Conservation (phyloP, 805 yeast species). For the Priceomyces haplophilus region DNA sequence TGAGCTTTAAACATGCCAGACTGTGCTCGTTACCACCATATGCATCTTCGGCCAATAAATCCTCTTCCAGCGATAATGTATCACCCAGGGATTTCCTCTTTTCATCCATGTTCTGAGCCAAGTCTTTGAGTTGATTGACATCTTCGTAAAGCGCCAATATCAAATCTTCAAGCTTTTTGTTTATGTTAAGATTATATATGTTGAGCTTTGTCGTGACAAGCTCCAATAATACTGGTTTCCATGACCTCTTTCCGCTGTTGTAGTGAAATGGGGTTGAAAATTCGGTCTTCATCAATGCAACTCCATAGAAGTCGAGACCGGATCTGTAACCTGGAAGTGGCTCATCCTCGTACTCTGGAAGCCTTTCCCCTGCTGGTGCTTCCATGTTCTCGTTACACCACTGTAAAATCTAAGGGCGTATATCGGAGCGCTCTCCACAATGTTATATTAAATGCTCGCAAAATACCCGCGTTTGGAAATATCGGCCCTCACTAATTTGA, state of each 20-base stretch:
- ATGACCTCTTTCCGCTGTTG: constrained; percentile 21
- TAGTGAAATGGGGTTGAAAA: constrained; percentile 36
- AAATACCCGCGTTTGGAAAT: no score
- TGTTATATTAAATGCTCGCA: no score
- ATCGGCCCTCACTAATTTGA: no score
- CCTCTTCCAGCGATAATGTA: constrained; percentile 6
- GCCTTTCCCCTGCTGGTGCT: neutral
- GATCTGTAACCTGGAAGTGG: constrained; percentile 30
- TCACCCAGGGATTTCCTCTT: constrained; percentile 2
- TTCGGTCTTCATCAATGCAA: constrained; percentile 33
- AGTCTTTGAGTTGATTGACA: constrained; percentile 22
- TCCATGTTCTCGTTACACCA: neutral
- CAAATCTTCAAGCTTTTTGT: constrained; percentile 17
- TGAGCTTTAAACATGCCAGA: constrained; percentile 4
- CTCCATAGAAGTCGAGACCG: constrained; percentile 31
- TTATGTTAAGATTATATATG: constrained; percentile 25
- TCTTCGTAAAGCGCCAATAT: constrained; percentile 31
- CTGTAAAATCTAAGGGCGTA: no score
- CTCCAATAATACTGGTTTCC: constrained; percentile 39
- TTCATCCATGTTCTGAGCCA: constrained; percentile 7
- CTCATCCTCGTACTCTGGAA: constrained; percentile 28
- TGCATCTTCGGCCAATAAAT: constrained; percentile 28
- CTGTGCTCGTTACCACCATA: constrained; percentile 21
- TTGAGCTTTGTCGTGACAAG: constrained; percentile 39
- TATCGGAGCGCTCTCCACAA: no score